Conservation (phyloP, 2,329 filamentous ascomycete species). For the Clarireedia paspali region DNA sequence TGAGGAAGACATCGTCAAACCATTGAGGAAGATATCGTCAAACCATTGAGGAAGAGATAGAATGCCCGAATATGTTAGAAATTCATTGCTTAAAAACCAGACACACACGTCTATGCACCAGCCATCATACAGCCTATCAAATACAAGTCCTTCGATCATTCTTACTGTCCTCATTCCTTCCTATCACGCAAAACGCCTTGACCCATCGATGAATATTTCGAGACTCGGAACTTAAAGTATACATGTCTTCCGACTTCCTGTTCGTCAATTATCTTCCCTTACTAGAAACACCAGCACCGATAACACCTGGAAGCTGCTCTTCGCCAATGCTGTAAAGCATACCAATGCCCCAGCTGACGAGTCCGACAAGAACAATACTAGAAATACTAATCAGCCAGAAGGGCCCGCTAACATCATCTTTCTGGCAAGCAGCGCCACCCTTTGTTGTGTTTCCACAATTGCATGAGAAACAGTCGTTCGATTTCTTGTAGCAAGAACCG, state of each 20-base stretch:
- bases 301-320: conserved; percentile 84
- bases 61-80: neutral
- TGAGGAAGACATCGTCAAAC: too few species aligned
- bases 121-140: conserved; percentile 5
- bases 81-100: neutral
- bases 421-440: conserved; percentile 78
- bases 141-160: conserved; percentile 1
- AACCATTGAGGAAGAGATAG: too few species aligned
- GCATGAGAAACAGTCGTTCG: conserved; percentile 67
- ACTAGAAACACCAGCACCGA: conserved; percentile 85
- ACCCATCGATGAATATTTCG: neutral
- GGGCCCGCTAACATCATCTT: conserved; percentile 78
- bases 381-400: conserved; percentile 84
- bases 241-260: conserved; percentile 4
- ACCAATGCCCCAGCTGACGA: conserved; percentile 64
- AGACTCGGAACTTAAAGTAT: conserved; percentile 1
- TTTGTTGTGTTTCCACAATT: conserved; percentile 41
- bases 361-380: conserved; percentile 58
- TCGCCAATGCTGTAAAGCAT: conserved; percentile 78
- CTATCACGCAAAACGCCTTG: conserved; percentile 4
- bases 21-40: too few species aligned
- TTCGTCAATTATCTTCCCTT: conserved; percentile 35
- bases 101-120: conserved; percentile 1
- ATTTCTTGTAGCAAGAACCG: conserved; percentile 62
- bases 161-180: neutral